Evolutionary conservation across 257 asterid genomes (phyloP).

Genomic region (Nicotiana otophora): DNA sequence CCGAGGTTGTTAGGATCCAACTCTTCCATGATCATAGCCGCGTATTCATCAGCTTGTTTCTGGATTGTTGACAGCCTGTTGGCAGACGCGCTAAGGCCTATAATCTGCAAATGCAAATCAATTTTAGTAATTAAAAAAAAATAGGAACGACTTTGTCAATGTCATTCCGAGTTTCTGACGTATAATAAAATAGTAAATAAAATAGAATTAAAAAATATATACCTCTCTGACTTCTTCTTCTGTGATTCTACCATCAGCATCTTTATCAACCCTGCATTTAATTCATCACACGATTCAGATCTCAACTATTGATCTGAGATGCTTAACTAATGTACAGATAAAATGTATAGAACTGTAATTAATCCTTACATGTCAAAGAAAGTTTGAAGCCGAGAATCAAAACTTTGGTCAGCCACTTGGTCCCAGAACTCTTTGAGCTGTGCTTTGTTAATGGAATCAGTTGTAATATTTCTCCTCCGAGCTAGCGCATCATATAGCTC

Average conservation of each 20-base stretch:
- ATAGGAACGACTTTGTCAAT: not conserved
- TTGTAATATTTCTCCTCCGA: slow-evolving; percentile 51
- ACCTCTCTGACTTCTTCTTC: slow-evolving; percentile 97
- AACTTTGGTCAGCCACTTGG: slow-evolving; percentile 73
- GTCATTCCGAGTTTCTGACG: not conserved
- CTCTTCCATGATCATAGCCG: slow-evolving; percentile 86
- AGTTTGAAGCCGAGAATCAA: slow-evolving; percentile 79
- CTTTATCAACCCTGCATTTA: slow-evolving; percentile 83
- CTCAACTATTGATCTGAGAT: not conserved
- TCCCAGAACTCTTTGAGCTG: slow-evolving; percentile 81
- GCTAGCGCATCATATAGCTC: slow-evolving; percentile 74
- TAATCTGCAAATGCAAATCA: slow-evolving; percentile 45
- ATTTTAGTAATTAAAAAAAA: not conserved
- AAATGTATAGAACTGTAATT: not conserved
- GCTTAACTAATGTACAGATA: not conserved
- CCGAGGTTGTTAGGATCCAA: slow-evolving; percentile 66
- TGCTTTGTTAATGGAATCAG: slow-evolving; percentile 46
- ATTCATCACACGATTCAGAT: not conserved
- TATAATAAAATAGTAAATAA: not conserved
- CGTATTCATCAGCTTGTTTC: slow-evolving; percentile 81
- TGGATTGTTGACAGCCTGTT: slow-evolving; percentile 74
- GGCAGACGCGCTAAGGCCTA: slow-evolving; percentile 81
- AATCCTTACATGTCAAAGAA: slow-evolving; percentile 77
- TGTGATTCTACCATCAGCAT: slow-evolving; percentile 72
- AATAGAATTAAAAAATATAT: not conserved